A percentile compares a stretch with the other conserved stretches of the same genome.
Conservation (phyloP, 139 green algal species). For the Spirogloea muscicola region DNA sequence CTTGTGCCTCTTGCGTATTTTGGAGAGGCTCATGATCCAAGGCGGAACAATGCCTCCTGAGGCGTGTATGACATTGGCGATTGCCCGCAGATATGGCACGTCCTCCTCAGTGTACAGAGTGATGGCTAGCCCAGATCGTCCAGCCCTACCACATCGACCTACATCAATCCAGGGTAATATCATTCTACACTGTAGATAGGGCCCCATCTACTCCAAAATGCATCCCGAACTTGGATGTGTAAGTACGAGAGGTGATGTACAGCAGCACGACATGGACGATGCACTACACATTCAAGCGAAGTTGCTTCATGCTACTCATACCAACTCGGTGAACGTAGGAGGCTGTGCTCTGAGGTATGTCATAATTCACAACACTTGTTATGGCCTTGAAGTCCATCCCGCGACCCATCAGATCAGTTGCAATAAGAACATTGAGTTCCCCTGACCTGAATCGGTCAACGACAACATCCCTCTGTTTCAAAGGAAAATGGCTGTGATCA, state of each 20-base stretch:
- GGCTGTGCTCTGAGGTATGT: constrained; percentile 75
- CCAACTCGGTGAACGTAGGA: constrained; percentile 88
- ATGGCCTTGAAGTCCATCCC: constrained; percentile 91
- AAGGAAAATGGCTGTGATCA: too few relatives aligned
- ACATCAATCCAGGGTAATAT: not conserved
- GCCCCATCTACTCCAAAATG: too few relatives aligned
- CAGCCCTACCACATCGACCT: constrained; percentile 49
- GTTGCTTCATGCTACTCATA: not conserved
- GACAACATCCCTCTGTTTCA: constrained; percentile 49
- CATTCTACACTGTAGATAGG: too few relatives aligned
- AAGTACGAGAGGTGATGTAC: not conserved
- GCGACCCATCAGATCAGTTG: constrained; percentile 87
- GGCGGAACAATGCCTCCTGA: constrained; percentile 48
- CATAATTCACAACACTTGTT: constrained; percentile 92
- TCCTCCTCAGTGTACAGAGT: constrained; percentile 58
- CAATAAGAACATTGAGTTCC: constrained; percentile 83
- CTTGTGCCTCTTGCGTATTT: too few relatives aligned
- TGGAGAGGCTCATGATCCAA: constrained; percentile 48
- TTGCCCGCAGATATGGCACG: constrained; percentile 11
- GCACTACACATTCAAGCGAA: not conserved
- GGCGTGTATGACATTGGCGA: constrained; percentile 36
- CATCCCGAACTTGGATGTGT: too few relatives aligned
- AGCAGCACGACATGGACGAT: not conserved
- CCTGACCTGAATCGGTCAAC: constrained; percentile 52
- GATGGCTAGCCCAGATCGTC: constrained; percentile 36